phyloP scores from a whole-genome alignment of 345 rosid species.

The Noccaea bulbosa region DNA sequence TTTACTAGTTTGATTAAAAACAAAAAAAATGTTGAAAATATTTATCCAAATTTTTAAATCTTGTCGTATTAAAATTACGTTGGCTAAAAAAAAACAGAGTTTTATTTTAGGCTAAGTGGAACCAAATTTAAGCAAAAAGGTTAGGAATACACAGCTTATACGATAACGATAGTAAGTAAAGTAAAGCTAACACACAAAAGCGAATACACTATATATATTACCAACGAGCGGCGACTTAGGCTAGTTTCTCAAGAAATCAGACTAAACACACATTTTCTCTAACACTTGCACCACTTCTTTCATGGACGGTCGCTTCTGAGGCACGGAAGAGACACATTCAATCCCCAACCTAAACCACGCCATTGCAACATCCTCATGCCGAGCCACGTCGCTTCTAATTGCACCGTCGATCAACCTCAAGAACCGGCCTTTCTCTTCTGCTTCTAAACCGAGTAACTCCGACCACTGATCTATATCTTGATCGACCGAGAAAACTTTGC shows the following conservation, averaged over 20 bases:
- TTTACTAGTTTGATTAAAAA: too few species aligned
- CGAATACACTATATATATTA: constrained; percentile 12
- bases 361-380: constrained; percentile 57
- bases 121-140: constrained; percentile 1
- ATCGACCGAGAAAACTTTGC: constrained; percentile 56
- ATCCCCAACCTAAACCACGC: constrained; percentile 72
- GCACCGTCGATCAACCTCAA: constrained; percentile 63
- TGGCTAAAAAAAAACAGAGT: background rate
- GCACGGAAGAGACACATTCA: constrained; percentile 63
- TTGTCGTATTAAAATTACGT: background rate
- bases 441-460: constrained; percentile 33
- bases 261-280: constrained; percentile 52
- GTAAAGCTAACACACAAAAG: constrained; percentile 17
- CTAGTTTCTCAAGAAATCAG: constrained; percentile 5
- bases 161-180: background rate
- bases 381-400: constrained; percentile 60
- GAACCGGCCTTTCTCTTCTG: constrained; percentile 57
- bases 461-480: constrained; percentile 63
- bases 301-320: constrained; percentile 88
- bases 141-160: constrained; percentile 14
- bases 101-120: constrained; percentile 8
- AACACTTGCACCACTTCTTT: constrained; percentile 73
- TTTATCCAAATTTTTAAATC: too few species aligned
- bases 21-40: too few species aligned
- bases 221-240: background rate